Percentiles rank a stretch among this genome's conserved stretches.
Evolutionary conservation across 352 stramenopile species (phyloP).

Genomic region (Globisporangium nodosum): DNA sequence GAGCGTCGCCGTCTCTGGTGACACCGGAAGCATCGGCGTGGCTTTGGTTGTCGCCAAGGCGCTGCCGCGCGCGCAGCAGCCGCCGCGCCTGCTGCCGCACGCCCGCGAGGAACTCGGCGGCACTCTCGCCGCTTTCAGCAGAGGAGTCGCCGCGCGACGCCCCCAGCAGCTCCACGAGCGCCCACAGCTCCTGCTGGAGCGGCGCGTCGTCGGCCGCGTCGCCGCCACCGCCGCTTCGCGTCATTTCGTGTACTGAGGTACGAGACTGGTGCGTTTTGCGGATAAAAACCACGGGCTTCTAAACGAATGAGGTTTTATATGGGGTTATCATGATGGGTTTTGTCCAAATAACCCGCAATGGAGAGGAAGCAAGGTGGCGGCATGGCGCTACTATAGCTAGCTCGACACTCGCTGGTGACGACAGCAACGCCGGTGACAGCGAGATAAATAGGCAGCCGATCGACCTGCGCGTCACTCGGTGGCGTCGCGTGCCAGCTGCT

Average conservation of each 20-base stretch:
- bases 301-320: background rate
- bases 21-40: conserved; percentile 5
- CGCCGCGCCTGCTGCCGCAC: conserved; percentile 23
- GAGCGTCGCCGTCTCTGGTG: background rate
- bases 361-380: no score
- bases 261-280: no score
- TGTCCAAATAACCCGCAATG: background rate
- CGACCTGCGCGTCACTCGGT: background rate
- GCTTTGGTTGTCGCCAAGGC: background rate
- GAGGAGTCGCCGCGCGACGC: background rate
- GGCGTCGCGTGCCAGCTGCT: conserved; percentile 4
- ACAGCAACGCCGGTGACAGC: background rate
- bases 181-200: conserved; percentile 39
- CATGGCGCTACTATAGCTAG: no score
- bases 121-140: background rate
- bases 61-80: conserved; percentile 22
- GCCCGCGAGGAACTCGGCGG: conserved; percentile 17
- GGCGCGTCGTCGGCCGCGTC: background rate
- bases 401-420: background rate
- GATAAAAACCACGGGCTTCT: no score
- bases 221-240: conserved; percentile 1
- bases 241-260: conserved; percentile 5
- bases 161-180: conserved; percentile 36
- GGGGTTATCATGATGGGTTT: background rate
- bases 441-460: conserved; percentile 1